These are phyloP conservation scores for Clonostachys chloroleuca DNA, from an alignment of 2,329 filamentous ascomycete species.

Conservation along the genomic window DNA sequence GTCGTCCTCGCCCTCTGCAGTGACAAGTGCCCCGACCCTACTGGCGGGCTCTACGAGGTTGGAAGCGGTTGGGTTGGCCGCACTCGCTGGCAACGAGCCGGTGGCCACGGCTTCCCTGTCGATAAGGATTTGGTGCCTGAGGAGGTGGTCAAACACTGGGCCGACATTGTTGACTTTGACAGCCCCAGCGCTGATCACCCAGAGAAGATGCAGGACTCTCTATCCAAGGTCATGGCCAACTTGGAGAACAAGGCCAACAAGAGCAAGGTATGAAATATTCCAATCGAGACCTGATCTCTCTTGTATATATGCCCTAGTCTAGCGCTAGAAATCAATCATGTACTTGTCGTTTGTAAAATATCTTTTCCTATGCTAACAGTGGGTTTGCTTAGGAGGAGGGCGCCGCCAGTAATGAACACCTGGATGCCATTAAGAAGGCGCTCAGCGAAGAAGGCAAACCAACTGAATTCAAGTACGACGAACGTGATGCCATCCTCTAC, in stretches of 20 bases:
- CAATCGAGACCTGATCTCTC: background rate
- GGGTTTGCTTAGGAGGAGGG: conserved; percentile 11
- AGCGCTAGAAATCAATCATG: background rate
- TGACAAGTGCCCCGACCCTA: conserved; percentile 82
- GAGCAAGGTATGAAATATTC: conserved; percentile 52
- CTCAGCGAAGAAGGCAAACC: conserved; percentile 66
- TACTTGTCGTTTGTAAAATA: background rate
- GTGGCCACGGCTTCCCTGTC: conserved; percentile 86
- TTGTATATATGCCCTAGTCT: background rate
- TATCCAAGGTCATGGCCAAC: conserved; percentile 77
- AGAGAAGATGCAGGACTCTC: conserved; percentile 68
- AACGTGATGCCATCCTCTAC: conserved; percentile 90
- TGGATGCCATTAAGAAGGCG: conserved; percentile 71
- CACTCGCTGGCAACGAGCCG: conserved; percentile 92
- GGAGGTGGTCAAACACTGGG: conserved; percentile 71
- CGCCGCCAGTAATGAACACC: conserved; percentile 54
- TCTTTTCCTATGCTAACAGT: background rate
- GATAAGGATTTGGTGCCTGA: conserved; percentile 82
- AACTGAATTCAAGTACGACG: conserved; percentile 77
- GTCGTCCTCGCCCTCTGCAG: conserved; percentile 79
- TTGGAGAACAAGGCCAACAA: conserved; percentile 73
- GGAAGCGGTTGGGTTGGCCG: conserved; percentile 89
- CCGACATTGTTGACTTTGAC: conserved; percentile 80
- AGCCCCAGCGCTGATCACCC: conserved; percentile 86
- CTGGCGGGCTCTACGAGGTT: conserved; percentile 88